phyloP scores from a whole-genome alignment of 1,284 basidiomycete species.

The Apiotrichum gracile region DNA sequence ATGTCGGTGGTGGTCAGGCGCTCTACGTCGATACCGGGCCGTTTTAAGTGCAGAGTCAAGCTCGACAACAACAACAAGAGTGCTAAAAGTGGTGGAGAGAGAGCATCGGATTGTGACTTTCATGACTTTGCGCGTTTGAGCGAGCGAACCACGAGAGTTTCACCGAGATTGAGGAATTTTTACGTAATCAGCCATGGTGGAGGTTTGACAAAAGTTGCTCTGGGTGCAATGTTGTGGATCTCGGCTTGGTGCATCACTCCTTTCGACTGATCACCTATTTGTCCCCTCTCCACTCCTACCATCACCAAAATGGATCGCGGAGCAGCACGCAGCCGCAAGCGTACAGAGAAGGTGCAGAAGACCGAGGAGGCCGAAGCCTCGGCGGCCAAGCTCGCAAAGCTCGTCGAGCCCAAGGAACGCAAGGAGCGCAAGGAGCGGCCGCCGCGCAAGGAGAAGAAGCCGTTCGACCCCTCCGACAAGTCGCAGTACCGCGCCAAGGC shows the following conservation, averaged over 20 bases:
- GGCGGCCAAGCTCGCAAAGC: not conserved
- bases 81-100: not conserved
- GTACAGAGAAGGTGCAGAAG: constrained; percentile 10
- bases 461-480: not conserved
- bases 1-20: no score
- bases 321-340: constrained; percentile 39
- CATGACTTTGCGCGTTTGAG: no score
- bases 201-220: not conserved
- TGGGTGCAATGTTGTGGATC: not conserved
- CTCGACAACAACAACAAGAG: no score
- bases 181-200: not conserved
- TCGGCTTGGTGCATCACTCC: not conserved
- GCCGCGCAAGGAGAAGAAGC: not conserved
- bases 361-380: not conserved
- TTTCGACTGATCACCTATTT: not conserved
- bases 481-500: constrained; percentile 37
- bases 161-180: not conserved
- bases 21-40: no score
- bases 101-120: no score
- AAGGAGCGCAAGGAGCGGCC: not conserved
- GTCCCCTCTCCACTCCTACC: not conserved
- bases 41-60: no score
- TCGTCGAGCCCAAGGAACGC: not conserved
- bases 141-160: no score
- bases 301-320: constrained; percentile 34